Evolutionary conservation across 176 grass and related monocot species (phyloP).

Genomic region (Paspalum notatum): DNA sequence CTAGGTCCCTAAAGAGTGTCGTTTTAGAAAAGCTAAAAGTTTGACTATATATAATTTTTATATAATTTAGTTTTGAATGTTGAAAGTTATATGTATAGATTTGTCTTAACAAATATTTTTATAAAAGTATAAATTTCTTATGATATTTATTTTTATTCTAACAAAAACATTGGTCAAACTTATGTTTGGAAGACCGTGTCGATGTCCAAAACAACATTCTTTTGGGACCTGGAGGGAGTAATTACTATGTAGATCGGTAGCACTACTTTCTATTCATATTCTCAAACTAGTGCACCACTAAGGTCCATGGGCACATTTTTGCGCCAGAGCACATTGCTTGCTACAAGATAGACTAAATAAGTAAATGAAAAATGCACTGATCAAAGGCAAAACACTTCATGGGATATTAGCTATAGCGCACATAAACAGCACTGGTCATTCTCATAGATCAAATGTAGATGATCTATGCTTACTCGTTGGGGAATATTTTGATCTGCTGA

Average conservation of each 20-base stretch:
- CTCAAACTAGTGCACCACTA: conserved; percentile 35
- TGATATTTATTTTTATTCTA: too few species aligned
- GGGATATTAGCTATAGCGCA: neutral
- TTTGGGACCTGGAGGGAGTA: too few species aligned
- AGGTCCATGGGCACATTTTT: conserved; percentile 19
- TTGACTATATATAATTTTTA: too few species aligned
- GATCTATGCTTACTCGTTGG: neutral
- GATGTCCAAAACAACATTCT: too few species aligned
- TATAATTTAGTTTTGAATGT: too few species aligned
- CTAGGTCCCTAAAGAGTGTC: too few species aligned
- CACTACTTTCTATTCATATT: conserved; percentile 22
- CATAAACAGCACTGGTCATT: neutral
- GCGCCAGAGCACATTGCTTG: conserved; percentile 1
- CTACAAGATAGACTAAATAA: neutral
- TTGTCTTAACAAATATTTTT: too few species aligned
- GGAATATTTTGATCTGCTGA: conserved; percentile 29
- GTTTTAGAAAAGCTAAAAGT: too few species aligned
- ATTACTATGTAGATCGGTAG: neutral
- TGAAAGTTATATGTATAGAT: too few species aligned
- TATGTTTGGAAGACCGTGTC: too few species aligned
- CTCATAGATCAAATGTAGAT: neutral
- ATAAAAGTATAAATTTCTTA: too few species aligned
- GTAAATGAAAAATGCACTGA: neutral
- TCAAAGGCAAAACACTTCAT: neutral
- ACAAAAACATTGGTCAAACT: too few species aligned